phyloP scores from a whole-genome alignment of 1,284 basidiomycete species.

The Ustilago trichophora region DNA sequence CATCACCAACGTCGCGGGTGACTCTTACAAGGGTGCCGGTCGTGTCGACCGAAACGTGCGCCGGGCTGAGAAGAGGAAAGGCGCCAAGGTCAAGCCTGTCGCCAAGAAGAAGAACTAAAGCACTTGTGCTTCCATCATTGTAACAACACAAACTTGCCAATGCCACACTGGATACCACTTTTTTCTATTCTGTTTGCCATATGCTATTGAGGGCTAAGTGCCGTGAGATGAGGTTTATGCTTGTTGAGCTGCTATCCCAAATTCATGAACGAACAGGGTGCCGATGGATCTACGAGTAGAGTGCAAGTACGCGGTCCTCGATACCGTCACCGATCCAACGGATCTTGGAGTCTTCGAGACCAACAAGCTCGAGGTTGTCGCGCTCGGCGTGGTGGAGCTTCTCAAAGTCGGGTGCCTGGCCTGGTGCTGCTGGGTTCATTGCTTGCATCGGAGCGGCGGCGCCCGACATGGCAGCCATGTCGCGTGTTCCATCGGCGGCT shows the following conservation, averaged over 20 bases:
- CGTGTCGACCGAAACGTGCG: slow-evolving; percentile 35
- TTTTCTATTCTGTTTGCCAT: too few species aligned
- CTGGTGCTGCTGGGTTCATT: slow-evolving; percentile 45
- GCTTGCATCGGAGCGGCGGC: slow-evolving; percentile 43
- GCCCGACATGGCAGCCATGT: slow-evolving; percentile 62
- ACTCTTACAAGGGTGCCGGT: slow-evolving; percentile 53
- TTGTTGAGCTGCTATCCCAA: too few species aligned
- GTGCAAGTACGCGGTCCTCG: slow-evolving; percentile 59
- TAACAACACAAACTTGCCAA: slow-evolving; percentile 2
- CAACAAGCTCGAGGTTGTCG: slow-evolving; percentile 91
- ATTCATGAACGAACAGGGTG: too few species aligned
- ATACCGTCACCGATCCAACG: slow-evolving; percentile 65
- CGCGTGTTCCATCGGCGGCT: slow-evolving; percentile 65
- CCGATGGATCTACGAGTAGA: slow-evolving; percentile 54
- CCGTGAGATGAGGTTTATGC: too few species aligned
- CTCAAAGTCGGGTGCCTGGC: slow-evolving; percentile 76
- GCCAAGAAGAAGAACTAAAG: slow-evolving; percentile 2
- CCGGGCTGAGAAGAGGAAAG: slow-evolving; percentile 44
- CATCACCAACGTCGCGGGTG: slow-evolving; percentile 38
- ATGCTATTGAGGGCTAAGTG: too few species aligned
- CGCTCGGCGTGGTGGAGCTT: slow-evolving; percentile 91
- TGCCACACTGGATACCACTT: slow-evolving; percentile 16
- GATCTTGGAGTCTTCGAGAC: slow-evolving; percentile 66
- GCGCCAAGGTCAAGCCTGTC: neutral
- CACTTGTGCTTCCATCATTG: neutral